Percentiles rank a stretch among this genome's conserved stretches.
Conservation (phyloP, 2,329 filamentous ascomycete species). For the Fusarium sp. region DNA sequence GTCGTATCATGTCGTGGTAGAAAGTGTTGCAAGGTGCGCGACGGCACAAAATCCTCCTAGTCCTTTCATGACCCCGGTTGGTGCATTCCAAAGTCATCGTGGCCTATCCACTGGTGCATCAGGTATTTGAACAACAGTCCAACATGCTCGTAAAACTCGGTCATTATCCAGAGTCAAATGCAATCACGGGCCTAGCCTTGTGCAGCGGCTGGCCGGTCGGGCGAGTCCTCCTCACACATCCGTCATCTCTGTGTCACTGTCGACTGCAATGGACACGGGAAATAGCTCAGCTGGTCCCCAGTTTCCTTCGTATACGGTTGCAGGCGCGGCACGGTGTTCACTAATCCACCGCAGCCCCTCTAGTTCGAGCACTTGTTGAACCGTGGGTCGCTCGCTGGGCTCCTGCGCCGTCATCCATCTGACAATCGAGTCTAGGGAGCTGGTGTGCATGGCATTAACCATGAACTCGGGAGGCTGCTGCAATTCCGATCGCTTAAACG, state of each 20-base stretch:
- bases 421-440: constrained; percentile 88
- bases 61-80: constrained; percentile 9
- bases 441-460: constrained; percentile 79
- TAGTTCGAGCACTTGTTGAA: constrained; percentile 80
- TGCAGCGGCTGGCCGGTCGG: background rate
- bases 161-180: constrained; percentile 54
- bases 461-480: constrained; percentile 87
- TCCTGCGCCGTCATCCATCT: constrained; percentile 89
- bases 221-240: constrained; percentile 62
- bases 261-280: constrained; percentile 55
- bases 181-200: constrained; percentile 32
- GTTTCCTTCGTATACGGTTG: constrained; percentile 96
- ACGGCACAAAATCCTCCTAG: constrained; percentile 35
- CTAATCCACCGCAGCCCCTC: constrained; percentile 87
- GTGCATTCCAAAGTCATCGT: constrained; percentile 32
- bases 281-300: constrained; percentile 84
- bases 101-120: constrained; percentile 38
- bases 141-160: constrained; percentile 39
- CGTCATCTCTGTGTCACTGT: constrained; percentile 72
- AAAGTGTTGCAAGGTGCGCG: constrained; percentile 38
- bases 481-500: constrained; percentile 65
- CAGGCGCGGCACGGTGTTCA: constrained; percentile 83
- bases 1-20: constrained; percentile 48
- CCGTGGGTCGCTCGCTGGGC: constrained; percentile 80
- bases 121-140: constrained; percentile 39